Percentiles rank a stretch among this genome's conserved stretches.
These are phyloP conservation scores for Asterochloris erici DNA, from an alignment of 139 green algal species.

Conservation along the genomic window DNA sequence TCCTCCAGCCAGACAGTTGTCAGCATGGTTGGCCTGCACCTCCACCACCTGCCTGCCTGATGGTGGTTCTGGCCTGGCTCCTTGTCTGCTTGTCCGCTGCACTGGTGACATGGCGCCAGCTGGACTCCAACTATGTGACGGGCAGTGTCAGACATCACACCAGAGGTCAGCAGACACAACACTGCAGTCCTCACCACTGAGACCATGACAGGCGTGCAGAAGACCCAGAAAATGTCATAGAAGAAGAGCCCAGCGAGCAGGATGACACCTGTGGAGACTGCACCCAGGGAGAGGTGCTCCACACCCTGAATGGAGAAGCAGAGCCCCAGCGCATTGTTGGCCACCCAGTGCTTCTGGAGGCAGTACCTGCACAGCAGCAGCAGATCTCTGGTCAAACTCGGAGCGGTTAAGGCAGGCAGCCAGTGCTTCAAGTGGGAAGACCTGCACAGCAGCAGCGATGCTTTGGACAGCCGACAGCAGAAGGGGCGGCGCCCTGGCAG, in stretches of 20 bases:
- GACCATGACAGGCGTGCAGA: conserved; percentile 96
- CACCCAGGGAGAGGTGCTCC: conserved; percentile 89
- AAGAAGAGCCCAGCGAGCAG: conserved; percentile 90
- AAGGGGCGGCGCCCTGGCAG: neutral
- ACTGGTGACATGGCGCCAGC: no score
- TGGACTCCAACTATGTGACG: no score
- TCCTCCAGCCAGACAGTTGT: no score
- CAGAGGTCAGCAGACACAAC: neutral
- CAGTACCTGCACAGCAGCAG: conserved; percentile 70
- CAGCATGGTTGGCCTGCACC: no score
- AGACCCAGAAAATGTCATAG: conserved; percentile 99
- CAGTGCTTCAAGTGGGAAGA: no score
- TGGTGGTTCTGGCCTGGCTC: no score
- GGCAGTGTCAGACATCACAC: no score
- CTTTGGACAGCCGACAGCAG: neutral
- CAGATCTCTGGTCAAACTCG: no score
- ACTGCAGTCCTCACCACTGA: conserved; percentile 54
- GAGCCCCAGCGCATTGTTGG: conserved; percentile 95
- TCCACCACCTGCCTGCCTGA: no score
- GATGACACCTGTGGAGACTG: conserved; percentile 70
- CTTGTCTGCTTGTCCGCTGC: no score
- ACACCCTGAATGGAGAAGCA: conserved; percentile 93
- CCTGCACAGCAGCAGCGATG: no score
- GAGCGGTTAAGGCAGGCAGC: no score
- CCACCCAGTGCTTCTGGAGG: conserved; percentile 87